These are phyloP conservation scores for Boletus rex-veris DNA, from an alignment of 768 basidiomycete genomes.

Conservation along the genomic window DNA sequence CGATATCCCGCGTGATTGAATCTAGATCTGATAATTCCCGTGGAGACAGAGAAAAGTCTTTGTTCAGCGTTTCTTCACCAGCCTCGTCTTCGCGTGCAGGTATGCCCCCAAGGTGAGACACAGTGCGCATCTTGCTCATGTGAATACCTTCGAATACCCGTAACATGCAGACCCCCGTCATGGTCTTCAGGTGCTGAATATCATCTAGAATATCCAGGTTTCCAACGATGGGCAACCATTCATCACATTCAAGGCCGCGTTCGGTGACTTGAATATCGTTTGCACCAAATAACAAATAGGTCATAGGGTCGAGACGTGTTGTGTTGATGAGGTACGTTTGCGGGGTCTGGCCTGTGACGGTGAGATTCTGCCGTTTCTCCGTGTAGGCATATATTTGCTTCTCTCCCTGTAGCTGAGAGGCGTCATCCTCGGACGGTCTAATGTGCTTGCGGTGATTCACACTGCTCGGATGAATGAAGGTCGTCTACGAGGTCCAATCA, in stretches of 20 bases:
- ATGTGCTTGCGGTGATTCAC: slow-evolving; percentile 71
- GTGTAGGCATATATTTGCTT: slow-evolving; percentile 79
- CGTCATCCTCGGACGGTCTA: slow-evolving; percentile 18
- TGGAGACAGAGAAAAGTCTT: slow-evolving; percentile 53
- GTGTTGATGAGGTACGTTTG: slow-evolving; percentile 76
- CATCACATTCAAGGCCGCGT: slow-evolving; percentile 80
- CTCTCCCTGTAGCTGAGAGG: slow-evolving; percentile 35
- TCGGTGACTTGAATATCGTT: slow-evolving; percentile 68
- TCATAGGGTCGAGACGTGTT: slow-evolving; percentile 82
- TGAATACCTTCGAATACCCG: slow-evolving; percentile 86
- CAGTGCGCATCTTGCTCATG: slow-evolving; percentile 34
- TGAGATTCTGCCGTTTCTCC: slow-evolving; percentile 81
- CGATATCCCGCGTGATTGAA: slow-evolving; percentile 67
- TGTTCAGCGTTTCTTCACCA: slow-evolving; percentile 45
- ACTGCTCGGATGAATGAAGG: slow-evolving; percentile 81
- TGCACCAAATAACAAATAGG: slow-evolving; percentile 89
- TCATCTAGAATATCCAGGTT: slow-evolving; percentile 74
- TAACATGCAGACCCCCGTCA: slow-evolving; percentile 81
- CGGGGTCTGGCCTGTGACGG: slow-evolving; percentile 40
- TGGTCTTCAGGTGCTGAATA: slow-evolving; percentile 71
- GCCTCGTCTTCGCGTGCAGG: slow-evolving; percentile 49
- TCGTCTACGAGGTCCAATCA: slow-evolving; percentile 42
- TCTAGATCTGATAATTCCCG: slow-evolving; percentile 77
- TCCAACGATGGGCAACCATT: slow-evolving; percentile 84
- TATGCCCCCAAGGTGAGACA: slow-evolving; percentile 32